Percentiles rank a stretch among this genome's conserved stretches.
Evolutionary conservation across 208 protist genomes (phyloP).

Genomic region (Hexamita inflata): DNA sequence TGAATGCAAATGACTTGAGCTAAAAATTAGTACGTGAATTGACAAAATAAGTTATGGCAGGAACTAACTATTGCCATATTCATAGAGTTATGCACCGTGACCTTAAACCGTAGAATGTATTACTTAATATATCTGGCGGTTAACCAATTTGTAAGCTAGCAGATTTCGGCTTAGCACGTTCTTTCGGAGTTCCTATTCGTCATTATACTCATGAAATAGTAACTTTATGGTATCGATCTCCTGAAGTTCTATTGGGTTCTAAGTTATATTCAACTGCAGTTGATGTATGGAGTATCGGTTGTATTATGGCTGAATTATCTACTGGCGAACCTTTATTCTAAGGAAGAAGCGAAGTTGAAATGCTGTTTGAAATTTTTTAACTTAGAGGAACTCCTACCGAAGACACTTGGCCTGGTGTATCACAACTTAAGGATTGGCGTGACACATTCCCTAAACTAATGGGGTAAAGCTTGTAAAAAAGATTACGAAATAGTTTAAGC

Average conservation of each 20-base stretch:
- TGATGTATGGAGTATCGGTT: slow-evolving; percentile 33
- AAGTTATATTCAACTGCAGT: slow-evolving; percentile 30
- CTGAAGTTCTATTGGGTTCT: slow-evolving; percentile 30
- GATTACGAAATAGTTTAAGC: too few species aligned
- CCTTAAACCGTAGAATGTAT: not conserved
- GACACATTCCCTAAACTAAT: too few species aligned
- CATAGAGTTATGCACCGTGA: not conserved
- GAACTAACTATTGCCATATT: not conserved
- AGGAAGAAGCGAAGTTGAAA: slow-evolving; percentile 33
- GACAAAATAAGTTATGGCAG: not conserved
- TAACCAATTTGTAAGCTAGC: slow-evolving; percentile 26
- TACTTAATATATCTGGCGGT: too few species aligned
- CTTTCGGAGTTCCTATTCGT: slow-evolving; percentile 10
- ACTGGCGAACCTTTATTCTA: slow-evolving; percentile 36
- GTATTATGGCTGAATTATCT: slow-evolving; percentile 77
- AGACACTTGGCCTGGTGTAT: too few species aligned
- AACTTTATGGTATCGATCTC: slow-evolving; percentile 38
- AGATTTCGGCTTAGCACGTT: slow-evolving; percentile 36
- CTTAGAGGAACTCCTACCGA: too few species aligned
- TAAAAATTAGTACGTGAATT: not conserved
- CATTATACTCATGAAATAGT: slow-evolving; percentile 25
- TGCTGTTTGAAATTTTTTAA: not conserved
- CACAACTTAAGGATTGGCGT: too few species aligned
- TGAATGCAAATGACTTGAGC: slow-evolving; percentile 40
- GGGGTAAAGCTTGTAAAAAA: too few species aligned